A percentile compares a stretch with the other conserved stretches of the same genome.
These are phyloP conservation scores for Pythium aphanidermatum DNA, from an alignment of 352 stramenopile genomes.

Conservation along the genomic window DNA sequence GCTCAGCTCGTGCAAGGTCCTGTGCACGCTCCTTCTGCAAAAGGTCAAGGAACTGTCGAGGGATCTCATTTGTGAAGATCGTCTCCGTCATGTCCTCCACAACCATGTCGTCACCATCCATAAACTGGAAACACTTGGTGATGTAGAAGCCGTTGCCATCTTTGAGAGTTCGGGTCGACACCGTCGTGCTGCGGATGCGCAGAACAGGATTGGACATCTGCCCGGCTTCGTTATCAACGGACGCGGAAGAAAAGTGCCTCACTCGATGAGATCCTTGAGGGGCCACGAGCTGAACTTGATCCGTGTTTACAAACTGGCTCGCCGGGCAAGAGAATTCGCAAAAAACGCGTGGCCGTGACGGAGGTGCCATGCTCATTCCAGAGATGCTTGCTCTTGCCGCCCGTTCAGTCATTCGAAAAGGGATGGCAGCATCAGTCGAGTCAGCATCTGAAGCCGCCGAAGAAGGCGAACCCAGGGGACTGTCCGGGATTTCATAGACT, in stretches of 20 bases:
- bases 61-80: constrained; percentile 74
- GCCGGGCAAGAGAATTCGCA: constrained; percentile 74
- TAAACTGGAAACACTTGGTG: constrained; percentile 79
- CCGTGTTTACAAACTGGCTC: constrained; percentile 41
- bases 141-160: constrained; percentile 74
- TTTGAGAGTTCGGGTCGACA: constrained; percentile 63
- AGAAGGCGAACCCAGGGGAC: constrained; percentile 18
- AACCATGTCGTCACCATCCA: constrained; percentile 62
- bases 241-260: constrained; percentile 9
- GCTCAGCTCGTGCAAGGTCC: constrained; percentile 45
- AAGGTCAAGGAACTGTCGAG: constrained; percentile 70
- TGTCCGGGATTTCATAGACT: constrained; percentile 72
- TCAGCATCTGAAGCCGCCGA: constrained; percentile 10
- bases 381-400: constrained; percentile 46
- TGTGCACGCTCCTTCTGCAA: constrained; percentile 43
- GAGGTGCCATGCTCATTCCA: constrained; percentile 47
- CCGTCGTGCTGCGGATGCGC: constrained; percentile 65
- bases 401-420: constrained; percentile 54
- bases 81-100: constrained; percentile 81
- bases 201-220: constrained; percentile 35
- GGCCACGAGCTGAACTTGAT: constrained; percentile 57
- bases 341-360: constrained; percentile 59
- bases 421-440: no score
- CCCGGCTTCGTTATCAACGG: background rate
- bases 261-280: constrained; percentile 44